Evolutionary conservation across 2,329 filamentous ascomycete genomes (phyloP), one percentile per base, ranked within the genome.

Genomic region (Chrysoporthe austroafricana): DNA sequence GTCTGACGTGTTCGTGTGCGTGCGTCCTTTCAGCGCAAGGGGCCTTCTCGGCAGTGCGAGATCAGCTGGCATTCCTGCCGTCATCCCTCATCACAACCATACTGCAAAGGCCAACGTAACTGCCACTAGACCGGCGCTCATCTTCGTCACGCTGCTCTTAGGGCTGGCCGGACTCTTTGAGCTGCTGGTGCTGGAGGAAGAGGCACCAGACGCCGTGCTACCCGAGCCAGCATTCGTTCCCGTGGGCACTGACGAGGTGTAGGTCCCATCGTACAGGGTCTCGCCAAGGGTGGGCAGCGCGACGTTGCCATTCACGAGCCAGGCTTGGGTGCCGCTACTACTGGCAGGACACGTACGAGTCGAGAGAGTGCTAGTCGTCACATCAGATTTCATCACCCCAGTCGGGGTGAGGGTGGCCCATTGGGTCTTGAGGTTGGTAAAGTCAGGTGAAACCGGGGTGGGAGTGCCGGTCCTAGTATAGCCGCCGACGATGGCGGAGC

Each of bases 351-450:
- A 97, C 2, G 85, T 80, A 3, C 90, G 87, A 1, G 90, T 86
- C 1, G 87, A 88, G 16, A 89, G 82, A 11, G 83, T 84, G 6
- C 89, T 83, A 32, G 85, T 84, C 79, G 96, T 96, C 59, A 65
- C 54, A 39, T 86, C 85, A 1, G 86, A 84, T 63, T 84, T 85
- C 54, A 85, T 83, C 54, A 95, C 85, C 44, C 93, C 91, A 0
- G 87, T 87, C 0, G 93, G 92, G 8, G 81, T 86, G 64, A 93
- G 80, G 4, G 87, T 90, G 7, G 88, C 88, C 93, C 93, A 97
- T 72, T 92, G 89, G 39, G 81, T 84, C 80, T 90, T 88, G 68
- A 97, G 85, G 76, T 96, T 96, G 73, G 82, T 76, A 76, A 95
- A 97, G 76, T 97, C 93, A 0, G 93, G 92, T 6, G 81, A 80